Base-by-base conservation (phyloP, 2,329 filamentous ascomycete genomes). In the Phialocephala subalpina region DNA sequence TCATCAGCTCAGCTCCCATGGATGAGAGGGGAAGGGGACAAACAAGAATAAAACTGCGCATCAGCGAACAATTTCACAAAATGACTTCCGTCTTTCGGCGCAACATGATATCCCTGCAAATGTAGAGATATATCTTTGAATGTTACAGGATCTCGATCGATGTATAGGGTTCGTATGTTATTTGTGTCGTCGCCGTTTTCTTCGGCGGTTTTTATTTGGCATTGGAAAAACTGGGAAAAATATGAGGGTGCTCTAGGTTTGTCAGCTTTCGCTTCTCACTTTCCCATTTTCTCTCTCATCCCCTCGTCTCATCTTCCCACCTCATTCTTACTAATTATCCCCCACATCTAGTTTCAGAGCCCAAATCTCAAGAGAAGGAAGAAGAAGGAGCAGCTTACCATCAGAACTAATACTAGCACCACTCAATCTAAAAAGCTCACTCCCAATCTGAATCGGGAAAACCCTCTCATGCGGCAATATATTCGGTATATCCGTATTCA, bases 41-140 rank as follows among this genome's bases (percentile, higher is more conserved):
- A 82, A 94, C 92, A 81, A 75, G 88, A 93, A 79, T 97, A 98
- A 80, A 97, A 97, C 76, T 97, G 95, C 1, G 95, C 93, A 79
- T 98, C 95, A 22, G 94, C 93, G 78, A 97, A 97, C 35, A 98
- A 83, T 65, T 92, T 93, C 73, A 97, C 94, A 78, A 95, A 97
- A 78, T 97, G 93, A 62, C 89, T 87, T 59, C 92, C 92, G 80
- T 97, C 91, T 68, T 87, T 87, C 2, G 95, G 94, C 63, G 86
- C 84, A 67, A 97, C 86, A 80, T 97, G 91, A 78, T 98, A 98
- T 55, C 95, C 93, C 81, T 97, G 94, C 25, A 98, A 83, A 82
- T 98, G 94, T 63, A 94, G 84, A 42, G 92, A 91, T 70, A 98
- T 97, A 76, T 97, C 93, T 74, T 85, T 86, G 78, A 98, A 98